Percentiles rank a stretch among this genome's conserved stretches.
Conservation (phyloP, 495 filamentous ascomycete species). For the Neurospora africana region DNA sequence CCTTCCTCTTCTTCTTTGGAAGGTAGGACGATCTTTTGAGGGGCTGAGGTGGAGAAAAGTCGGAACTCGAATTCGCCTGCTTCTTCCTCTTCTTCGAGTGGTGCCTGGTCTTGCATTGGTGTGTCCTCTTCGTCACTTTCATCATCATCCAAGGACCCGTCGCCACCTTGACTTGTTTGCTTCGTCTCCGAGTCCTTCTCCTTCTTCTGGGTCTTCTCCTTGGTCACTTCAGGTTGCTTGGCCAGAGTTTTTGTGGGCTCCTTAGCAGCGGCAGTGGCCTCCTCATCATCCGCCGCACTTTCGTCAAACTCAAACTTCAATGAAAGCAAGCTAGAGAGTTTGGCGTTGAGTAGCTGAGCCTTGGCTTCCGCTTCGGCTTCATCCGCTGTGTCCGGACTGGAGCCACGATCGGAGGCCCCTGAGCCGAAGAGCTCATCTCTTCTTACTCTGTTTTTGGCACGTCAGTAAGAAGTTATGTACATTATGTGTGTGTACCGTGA, state of each 20-base stretch:
- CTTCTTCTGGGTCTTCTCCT: neutral
- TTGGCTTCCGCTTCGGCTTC: slow-evolving; percentile 20
- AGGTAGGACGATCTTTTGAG: slow-evolving; percentile 26
- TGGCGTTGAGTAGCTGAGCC: slow-evolving; percentile 27
- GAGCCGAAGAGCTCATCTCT: slow-evolving; percentile 39
- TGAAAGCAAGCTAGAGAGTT: slow-evolving; percentile 30
- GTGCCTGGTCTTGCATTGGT: neutral
- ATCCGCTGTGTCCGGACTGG: slow-evolving; percentile 10
- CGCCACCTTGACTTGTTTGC: neutral
- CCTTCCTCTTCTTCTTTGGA: slow-evolving; percentile 14
- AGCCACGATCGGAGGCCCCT: slow-evolving; percentile 15
- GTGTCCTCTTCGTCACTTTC: neutral
- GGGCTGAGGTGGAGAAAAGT: slow-evolving; percentile 37
- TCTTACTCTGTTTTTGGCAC: slow-evolving; percentile 30
- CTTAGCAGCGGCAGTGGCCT: neutral
- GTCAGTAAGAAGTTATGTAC: neutral
- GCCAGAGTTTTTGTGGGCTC: neutral
- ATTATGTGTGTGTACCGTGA: neutral
- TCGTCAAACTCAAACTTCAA: slow-evolving; percentile 16
- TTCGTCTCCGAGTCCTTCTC: slow-evolving; percentile 2
- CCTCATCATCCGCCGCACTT: neutral
- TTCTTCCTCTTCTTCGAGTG: slow-evolving; percentile 8
- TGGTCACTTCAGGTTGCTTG: neutral
- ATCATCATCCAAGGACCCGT: neutral
- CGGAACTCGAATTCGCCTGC: slow-evolving; percentile 41